Evolutionary conservation across 2,329 filamentous ascomycete species (phyloP).

Genomic region (Hawksworthiomyces lignivorus): DNA sequence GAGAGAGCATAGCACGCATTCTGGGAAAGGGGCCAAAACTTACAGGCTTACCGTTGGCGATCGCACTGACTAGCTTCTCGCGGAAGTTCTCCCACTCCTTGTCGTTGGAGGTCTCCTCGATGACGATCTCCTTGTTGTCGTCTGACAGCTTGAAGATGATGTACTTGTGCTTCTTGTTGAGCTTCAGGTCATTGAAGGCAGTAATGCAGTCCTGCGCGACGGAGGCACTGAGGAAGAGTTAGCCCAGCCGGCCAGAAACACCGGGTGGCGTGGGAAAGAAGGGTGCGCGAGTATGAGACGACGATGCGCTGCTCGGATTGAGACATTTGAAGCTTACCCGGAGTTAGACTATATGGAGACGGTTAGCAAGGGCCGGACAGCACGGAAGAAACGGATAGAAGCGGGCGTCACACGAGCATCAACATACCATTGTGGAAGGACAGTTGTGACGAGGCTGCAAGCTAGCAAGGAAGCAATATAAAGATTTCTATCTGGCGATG

Average conservation of each 20-base stretch:
- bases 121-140: conserved; percentile 72
- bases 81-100: conserved; percentile 67
- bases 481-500: neutral
- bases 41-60: conserved; percentile 63
- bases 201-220: conserved; percentile 64
- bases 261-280: neutral
- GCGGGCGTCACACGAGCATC: conserved; percentile 6
- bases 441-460: neutral
- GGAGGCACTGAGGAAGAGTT: no score
- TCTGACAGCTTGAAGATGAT: conserved; percentile 84
- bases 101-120: conserved; percentile 63
- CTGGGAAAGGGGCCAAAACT: conserved; percentile 19
- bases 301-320: neutral
- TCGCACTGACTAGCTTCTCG: conserved; percentile 66
- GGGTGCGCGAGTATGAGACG: neutral
- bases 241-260: no score
- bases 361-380: neutral
- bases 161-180: conserved; percentile 73
- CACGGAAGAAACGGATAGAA: no score
- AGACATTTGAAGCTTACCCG: conserved; percentile 36
- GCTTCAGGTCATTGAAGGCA: conserved; percentile 75
- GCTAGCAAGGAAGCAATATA: neutral
- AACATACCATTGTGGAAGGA: conserved; percentile 11
- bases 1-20: neutral
- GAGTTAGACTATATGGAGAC: conserved; percentile 51